Evolutionary conservation across 2,329 filamentous ascomycete genomes (phyloP).

Genomic region (Tolypocladium sp.): DNA sequence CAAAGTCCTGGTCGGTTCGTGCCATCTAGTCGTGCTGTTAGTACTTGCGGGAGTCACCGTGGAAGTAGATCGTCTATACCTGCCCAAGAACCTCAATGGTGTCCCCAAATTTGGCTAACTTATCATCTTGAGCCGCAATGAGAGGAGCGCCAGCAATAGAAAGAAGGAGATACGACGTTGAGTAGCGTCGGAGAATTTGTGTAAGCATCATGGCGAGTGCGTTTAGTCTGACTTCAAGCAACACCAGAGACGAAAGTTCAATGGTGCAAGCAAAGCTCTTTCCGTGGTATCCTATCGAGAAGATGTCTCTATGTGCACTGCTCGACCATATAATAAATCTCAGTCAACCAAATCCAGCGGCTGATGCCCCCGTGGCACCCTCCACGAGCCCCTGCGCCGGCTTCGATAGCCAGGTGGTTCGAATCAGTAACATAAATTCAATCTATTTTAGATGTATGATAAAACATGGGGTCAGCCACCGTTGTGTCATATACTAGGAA

Average conservation of each 20-base stretch:
- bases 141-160: not conserved
- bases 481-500: too few species aligned
- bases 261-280: too few species aligned
- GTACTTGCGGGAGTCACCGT: not conserved
- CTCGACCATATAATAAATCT: too few species aligned
- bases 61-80: not conserved
- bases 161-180: not conserved
- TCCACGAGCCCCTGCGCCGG: too few species aligned
- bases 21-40: not conserved
- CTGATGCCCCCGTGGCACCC: too few species aligned
- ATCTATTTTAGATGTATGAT: not conserved
- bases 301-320: too few species aligned
- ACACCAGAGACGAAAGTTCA: too few species aligned
- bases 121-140: not conserved
- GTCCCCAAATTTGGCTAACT: not conserved
- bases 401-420: too few species aligned
- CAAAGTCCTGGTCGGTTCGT: constrained; percentile 19
- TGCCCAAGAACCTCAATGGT: not conserved
- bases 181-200: not conserved
- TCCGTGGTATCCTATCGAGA: too few species aligned
- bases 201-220: not conserved
- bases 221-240: not conserved
- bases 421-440: too few species aligned
- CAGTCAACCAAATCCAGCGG: too few species aligned
- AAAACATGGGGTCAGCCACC: not conserved